Base-by-base conservation (phyloP, 257 asterid genomes). In the Apocynum venetum region DNA sequence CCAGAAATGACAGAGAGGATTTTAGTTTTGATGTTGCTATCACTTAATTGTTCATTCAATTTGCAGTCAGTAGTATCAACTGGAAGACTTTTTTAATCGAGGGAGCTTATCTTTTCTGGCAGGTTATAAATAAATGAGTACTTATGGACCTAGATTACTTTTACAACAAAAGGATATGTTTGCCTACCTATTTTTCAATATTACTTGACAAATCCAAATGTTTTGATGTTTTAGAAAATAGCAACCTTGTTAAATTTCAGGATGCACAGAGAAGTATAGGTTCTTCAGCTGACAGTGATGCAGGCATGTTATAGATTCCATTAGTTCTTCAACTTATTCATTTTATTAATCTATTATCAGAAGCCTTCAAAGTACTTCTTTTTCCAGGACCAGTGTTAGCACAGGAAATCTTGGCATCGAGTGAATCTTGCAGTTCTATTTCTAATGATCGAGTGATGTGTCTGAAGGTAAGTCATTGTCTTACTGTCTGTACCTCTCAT, bases 361-460 rank as follows among this genome's bases (percentile, higher is more conserved):
- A n/a, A 61, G 75, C 48, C 70, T 75, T 74, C 65, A 5, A 49
- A 48, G 8, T 44, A 25, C 55, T 25, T 25, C 31, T 25, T 53
- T 55, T 53, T 49, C 55, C 52, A 38, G 74, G 67, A 66, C 41
- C 71, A 44, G 36, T 75, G 36, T 71, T 75, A 72, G 86, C 82
- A 84, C 19, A 57, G 20, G 87, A 76, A 20, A 38, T 76, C 67
- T 63, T 48, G 20, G 77, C 20, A 40, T 80, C 78, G 44, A 80
- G 79, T 64, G 89, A 78, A 74, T 79, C 70, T 48, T 13, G 53
- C 51, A 53, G 52, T 86, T 85, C 87, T 77, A 75, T 83, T 7
- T 73, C 64, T 19, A 80, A 88, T 85, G 93, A 89, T 86, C 91
- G 66, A 80, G 80, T 12, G 40, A 84, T 81, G 86, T 88, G 95